phyloP scores from a whole-genome alignment of 2,329 filamentous ascomycete genomes.

The Verruconis gallopava region DNA sequence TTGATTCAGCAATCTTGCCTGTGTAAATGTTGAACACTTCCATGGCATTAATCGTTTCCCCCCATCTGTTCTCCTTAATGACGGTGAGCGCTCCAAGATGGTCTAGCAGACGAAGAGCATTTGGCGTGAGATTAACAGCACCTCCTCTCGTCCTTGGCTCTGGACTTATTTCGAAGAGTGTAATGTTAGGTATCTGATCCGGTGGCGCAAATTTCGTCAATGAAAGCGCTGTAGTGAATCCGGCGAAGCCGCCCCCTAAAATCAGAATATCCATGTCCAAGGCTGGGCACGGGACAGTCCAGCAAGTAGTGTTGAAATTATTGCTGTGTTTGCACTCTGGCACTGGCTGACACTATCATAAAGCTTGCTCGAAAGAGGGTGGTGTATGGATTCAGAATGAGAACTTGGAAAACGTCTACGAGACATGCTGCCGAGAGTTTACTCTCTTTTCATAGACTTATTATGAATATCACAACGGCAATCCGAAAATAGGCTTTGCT shows the following conservation, averaged over 20 bases:
- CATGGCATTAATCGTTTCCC: slow-evolving; percentile 28
- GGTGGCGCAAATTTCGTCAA: slow-evolving; percentile 11
- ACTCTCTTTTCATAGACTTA: too few species aligned
- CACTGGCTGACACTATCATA: too few species aligned
- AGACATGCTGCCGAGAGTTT: too few species aligned
- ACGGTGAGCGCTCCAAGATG: slow-evolving; percentile 28
- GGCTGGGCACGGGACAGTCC: too few species aligned
- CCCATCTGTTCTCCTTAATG: slow-evolving; percentile 25
- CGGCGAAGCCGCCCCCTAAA: slow-evolving; percentile 18
- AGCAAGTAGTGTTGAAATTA: too few species aligned
- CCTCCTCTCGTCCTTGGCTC: slow-evolving; percentile 18
- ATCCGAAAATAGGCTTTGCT: too few species aligned
- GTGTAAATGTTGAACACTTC: slow-evolving; percentile 9
- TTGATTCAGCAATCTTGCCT: slow-evolving; percentile 16
- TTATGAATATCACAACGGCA: too few species aligned
- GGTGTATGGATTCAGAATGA: too few species aligned
- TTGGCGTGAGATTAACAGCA: slow-evolving; percentile 31
- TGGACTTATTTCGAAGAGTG: slow-evolving; percentile 4
- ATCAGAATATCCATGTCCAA: slow-evolving; percentile 14
- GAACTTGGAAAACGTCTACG: too few species aligned
- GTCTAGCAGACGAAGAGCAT: slow-evolving; percentile 30
- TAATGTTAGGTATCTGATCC: slow-evolving; percentile 1
- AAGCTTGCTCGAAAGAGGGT: too few species aligned
- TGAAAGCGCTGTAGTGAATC: slow-evolving; percentile 15
- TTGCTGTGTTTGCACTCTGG: too few species aligned